These are phyloP conservation scores for Odontarrhena argentea DNA, from an alignment of 345 rosid genomes.

Conservation along the genomic window DNA sequence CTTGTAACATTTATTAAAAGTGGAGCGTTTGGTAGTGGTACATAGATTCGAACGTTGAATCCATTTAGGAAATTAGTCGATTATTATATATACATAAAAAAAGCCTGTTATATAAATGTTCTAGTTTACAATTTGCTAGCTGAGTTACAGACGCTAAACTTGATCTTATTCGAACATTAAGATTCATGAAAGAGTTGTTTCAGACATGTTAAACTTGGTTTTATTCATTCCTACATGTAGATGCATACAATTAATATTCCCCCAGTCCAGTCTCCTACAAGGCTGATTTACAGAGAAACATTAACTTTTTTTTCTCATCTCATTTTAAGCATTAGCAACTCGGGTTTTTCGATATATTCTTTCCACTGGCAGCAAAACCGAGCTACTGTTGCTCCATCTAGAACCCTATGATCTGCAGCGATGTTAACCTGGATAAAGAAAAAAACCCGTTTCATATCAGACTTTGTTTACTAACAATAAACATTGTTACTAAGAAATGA, in stretches of 20 bases:
- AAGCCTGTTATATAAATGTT: neutral
- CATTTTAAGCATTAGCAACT: conserved; percentile 74
- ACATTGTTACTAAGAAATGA: neutral
- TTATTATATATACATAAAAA: too few species aligned
- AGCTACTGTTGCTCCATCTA: conserved; percentile 95
- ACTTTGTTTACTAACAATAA: conserved; percentile 19
- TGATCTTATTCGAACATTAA: conserved; percentile 12
- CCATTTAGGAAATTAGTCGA: neutral
- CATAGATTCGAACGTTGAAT: conserved; percentile 10
- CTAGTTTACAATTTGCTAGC: conserved; percentile 2
- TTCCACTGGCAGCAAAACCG: conserved; percentile 90
- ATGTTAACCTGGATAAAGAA: conserved; percentile 62
- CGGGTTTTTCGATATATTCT: conserved; percentile 77
- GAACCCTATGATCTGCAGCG: conserved; percentile 88
- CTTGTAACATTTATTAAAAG: neutral
- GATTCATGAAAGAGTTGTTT: conserved; percentile 15
- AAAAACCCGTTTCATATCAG: neutral
- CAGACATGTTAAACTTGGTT: neutral
- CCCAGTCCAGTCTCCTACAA: neutral
- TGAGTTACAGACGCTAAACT: neutral
- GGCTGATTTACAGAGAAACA: conserved; percentile 15
- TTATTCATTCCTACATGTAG: conserved; percentile 5
- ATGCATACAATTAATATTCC: conserved; percentile 6
- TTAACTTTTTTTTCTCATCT: conserved; percentile 42
- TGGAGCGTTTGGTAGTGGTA: neutral